These are phyloP conservation scores for Lecanicillium sp. DNA, from an alignment of 2,329 filamentous ascomycete genomes.

Conservation along the genomic window DNA sequence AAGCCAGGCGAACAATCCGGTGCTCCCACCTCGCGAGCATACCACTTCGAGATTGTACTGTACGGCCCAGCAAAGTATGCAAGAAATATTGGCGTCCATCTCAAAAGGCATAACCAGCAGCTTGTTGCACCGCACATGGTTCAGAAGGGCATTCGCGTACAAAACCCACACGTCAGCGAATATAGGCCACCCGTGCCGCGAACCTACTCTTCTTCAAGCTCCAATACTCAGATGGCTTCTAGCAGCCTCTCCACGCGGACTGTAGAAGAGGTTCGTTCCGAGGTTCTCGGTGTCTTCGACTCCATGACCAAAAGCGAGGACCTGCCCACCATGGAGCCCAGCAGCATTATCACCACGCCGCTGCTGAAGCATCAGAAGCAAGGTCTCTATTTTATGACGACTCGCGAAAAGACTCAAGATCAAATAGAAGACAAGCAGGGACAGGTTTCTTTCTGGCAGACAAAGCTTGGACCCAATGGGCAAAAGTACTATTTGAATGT, in stretches of 20 bases:
- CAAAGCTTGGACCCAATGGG: conserved; percentile 44
- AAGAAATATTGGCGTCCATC: conserved; percentile 58
- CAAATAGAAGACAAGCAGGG: conserved; percentile 53
- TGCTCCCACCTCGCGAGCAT: conserved; percentile 51
- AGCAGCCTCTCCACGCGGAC: conserved; percentile 47
- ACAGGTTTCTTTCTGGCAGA: conserved; percentile 73
- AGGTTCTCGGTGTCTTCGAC: conserved; percentile 85
- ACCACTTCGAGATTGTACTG: conserved; percentile 65
- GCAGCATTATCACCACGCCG: conserved; percentile 54
- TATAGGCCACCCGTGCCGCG: conserved; percentile 36
- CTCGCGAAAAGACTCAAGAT: conserved; percentile 63
- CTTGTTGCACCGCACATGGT: conserved; percentile 61
- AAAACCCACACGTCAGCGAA: conserved; percentile 66
- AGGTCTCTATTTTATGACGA: conserved; percentile 78
- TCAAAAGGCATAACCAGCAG: conserved; percentile 59
- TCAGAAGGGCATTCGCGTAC: conserved; percentile 62
- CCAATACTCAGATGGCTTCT: conserved; percentile 17
- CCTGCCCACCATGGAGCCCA: conserved; percentile 66
- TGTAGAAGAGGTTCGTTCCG: conserved; percentile 77
- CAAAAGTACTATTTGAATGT: conserved; percentile 69
- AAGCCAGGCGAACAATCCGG: conserved; percentile 59
- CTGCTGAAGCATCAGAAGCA: conserved; percentile 86
- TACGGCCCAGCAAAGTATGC: conserved; percentile 69
- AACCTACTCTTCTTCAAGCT: conserved; percentile 26
- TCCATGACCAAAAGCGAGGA: conserved; percentile 70